phyloP scores from a whole-genome alignment of 768 basidiomycete genomes.

The Russula abietina region DNA sequence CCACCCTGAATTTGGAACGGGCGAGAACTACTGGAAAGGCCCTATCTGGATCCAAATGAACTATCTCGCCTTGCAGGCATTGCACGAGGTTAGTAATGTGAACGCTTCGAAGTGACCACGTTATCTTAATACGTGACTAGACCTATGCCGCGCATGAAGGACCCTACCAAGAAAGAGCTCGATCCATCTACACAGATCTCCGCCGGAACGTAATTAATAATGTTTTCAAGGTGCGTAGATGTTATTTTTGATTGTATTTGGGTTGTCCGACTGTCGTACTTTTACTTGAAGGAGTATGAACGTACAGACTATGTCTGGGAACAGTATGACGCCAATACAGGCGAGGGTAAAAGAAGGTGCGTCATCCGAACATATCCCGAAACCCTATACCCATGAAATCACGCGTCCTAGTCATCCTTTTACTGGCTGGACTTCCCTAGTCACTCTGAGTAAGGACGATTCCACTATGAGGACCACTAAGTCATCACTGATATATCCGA shows the following conservation, averaged over 20 bases:
- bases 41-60: slow-evolving; percentile 99
- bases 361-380: slow-evolving; percentile 3
- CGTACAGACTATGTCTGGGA: slow-evolving; percentile 97
- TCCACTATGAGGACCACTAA: not conserved
- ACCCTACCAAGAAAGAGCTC: slow-evolving; percentile 72
- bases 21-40: slow-evolving; percentile 97
- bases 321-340: slow-evolving; percentile 83
- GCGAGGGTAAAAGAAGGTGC: slow-evolving; percentile 83
- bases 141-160: slow-evolving; percentile 73
- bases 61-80: slow-evolving; percentile 74
- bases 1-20: slow-evolving; percentile 87
- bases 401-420: slow-evolving; percentile 71
- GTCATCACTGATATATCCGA: slow-evolving; percentile 19
- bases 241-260: not conserved
- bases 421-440: slow-evolving; percentile 92
- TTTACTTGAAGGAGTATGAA: slow-evolving; percentile 65
- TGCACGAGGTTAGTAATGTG: slow-evolving; percentile 55
- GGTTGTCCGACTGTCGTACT: not conserved
- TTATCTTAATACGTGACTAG: slow-evolving; percentile 34
- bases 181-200: slow-evolving; percentile 72
- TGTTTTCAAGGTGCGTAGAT: slow-evolving; percentile 51
- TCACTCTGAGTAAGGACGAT: slow-evolving; percentile 69
- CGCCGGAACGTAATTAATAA: slow-evolving; percentile 82
- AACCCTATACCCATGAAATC: slow-evolving; percentile 9
- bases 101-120: not conserved